Base-by-base conservation (phyloP, 768 basidiomycete species). In the Lactarius quietus region DNA sequence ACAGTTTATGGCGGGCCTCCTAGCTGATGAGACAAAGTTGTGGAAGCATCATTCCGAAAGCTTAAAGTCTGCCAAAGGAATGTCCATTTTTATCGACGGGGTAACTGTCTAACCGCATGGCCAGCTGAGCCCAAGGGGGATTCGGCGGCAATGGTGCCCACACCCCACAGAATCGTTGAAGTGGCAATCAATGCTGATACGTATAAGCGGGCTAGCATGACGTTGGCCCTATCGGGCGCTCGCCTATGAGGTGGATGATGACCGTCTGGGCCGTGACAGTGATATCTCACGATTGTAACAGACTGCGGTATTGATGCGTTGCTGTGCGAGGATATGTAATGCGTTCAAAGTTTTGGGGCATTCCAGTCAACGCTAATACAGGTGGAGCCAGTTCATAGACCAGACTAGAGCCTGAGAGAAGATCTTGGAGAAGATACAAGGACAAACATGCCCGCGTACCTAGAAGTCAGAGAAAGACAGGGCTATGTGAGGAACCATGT, bases 41-140 rank as follows among this genome's bases (percentile, higher is more conserved):
- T 20, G 53, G 53, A 54, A 54, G 53, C 53, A 33, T 6, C 29
- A 60, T 51, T 43, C 41, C 53, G 58, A 54, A 56, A 59, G 39
- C 9, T 41, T 41, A 35, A 59, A 26, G 29, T 23, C 39, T 54
- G 14, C 23, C 23, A 29, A 59, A 35, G 33, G 52, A 53, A 53
- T 26, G 31, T n/a, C 26, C 15, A 20, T 43, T 53, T 45, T 33
- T 33, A 28, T n/a, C 14, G 23, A 38, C 14, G 17, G 38, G 43
- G 43, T 48, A 43, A 56, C 18, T 5, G 43, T 43, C 18, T 18
- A n/a, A 29, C 28, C 18, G 52, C 52, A 17, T 12, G 31, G 28
- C 52, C 17, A 33, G 26, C 43, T 45, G 64, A 29, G 17, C 57
- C 12, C 51, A 35, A 52, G 31, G 14, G 48, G 45, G 57, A 18